Evolutionary conservation across 768 basidiomycete genomes (phyloP), one percentile per base, ranked within the genome.

Genomic region (Tremella fuciformis): DNA sequence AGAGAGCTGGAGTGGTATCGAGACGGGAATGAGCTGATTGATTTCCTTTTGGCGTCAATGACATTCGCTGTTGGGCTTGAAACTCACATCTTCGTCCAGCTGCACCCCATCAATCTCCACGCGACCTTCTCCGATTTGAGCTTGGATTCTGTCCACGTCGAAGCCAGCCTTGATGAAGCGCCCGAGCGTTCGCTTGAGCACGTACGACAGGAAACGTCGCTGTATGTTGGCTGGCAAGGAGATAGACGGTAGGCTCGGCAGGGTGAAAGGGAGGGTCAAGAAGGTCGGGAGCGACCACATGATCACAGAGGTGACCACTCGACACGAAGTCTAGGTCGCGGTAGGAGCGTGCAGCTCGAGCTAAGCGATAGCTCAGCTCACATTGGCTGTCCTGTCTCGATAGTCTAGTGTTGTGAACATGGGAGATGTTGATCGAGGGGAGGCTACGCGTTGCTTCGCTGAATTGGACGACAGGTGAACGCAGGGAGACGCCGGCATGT

Each of bases 91-190:
- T 50, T 82, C 81, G 74, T 91, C 84, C 50, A 97, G 78, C 73
- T 91, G 84, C 55, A 96, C 79, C 69, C 91, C 85, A 62, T 86
- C 86, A 38, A 97, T 83, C 76, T 91, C 88, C 3, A 96, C 85
- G 73, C 83, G 86, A 16, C 93, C 93, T 41, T 86, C 87, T n/a
- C 89, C 88, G 68, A 97, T 86, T 77, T 94, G 90, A 25, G 90
- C 88, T 67, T 94, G 90, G 67, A 96, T 87, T 78, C 90, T 86
- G 55, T 86, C 83, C 52, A 84, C 81, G 78, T 96, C 89, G 57
- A 96, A 83, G 69, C 92, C 91, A 9, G 88, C 89, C 74, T 87
- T 88, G 54, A 97, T 82, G 60, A 96, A 82, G 71, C 87, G 88
- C 11, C 93, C 93, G 0, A 97, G 79, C 8, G 84, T 82, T 69